Evolutionary conservation across 2,329 filamentous ascomycete species (phyloP).

Genomic region (Pseudogymnoascus sp.): DNA sequence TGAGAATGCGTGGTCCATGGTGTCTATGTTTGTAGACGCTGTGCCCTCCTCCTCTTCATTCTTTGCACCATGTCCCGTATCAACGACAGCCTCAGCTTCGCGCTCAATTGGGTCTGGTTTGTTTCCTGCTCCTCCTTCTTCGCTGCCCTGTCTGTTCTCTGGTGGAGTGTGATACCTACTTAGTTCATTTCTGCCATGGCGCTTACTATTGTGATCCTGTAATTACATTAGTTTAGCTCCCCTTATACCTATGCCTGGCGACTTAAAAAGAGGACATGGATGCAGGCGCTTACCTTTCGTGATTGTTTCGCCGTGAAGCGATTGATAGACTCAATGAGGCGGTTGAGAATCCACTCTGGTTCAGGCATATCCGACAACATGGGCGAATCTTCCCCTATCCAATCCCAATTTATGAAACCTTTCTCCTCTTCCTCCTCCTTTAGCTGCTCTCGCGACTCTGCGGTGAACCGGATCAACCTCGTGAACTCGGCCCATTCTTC

Average conservation of each 20-base stretch:
- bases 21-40: background rate
- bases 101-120: background rate
- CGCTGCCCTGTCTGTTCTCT: background rate
- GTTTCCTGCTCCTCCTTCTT: background rate
- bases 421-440: conserved; percentile 44
- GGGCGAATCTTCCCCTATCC: conserved; percentile 61
- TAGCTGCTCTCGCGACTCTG: conserved; percentile 25
- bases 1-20: background rate
- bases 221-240: background rate
- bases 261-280: background rate
- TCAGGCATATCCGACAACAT: conserved; percentile 56
- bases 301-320: conserved; percentile 28
- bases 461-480: conserved; percentile 50
- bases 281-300: conserved; percentile 15
- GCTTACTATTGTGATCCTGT: background rate
- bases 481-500: conserved; percentile 64
- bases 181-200: background rate
- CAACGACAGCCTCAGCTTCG: background rate
- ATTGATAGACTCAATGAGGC: conserved; percentile 54
- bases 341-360: conserved; percentile 58
- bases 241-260: too few species aligned
- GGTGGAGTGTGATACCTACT: conserved; percentile 1
- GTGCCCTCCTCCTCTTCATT: background rate
- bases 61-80: background rate
- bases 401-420: conserved; percentile 59